A percentile compares a stretch with the other conserved stretches of the same genome.
phyloP scores from a whole-genome alignment of 805 yeast genomes.

The Candida germanica region DNA sequence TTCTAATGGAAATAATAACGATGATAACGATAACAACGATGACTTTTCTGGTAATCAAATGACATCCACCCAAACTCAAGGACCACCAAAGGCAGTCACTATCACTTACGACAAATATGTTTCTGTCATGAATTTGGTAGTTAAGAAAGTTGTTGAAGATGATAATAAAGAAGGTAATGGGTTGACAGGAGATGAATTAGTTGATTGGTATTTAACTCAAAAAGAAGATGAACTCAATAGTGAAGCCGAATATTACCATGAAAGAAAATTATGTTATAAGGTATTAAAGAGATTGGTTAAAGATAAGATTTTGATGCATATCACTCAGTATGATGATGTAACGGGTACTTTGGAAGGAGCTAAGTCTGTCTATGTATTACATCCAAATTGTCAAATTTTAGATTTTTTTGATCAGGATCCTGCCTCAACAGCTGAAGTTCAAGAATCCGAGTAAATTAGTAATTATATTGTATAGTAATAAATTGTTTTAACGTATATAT shows the following conservation, averaged over 20 bases:
- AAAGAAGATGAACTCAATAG: conserved; percentile 67
- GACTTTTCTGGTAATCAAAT: too few relatives aligned
- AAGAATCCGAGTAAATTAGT: conserved; percentile 4
- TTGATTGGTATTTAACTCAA: conserved; percentile 77
- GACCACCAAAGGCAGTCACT: conserved; percentile 27
- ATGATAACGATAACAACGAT: conserved; percentile 14
- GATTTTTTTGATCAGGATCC: conserved; percentile 52
- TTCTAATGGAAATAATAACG: conserved; percentile 9
- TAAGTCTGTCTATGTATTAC: conserved; percentile 43
- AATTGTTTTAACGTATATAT: conserved; percentile 1
- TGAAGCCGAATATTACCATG: conserved; percentile 68
- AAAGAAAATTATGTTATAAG: conserved; percentile 68
- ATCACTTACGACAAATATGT: conserved; percentile 86
- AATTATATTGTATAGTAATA: conserved; percentile 2
- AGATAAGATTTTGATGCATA: conserved; percentile 74
- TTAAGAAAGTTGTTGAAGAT: conserved; percentile 57
- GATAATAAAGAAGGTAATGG: conserved; percentile 55
- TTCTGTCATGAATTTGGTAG: conserved; percentile 75
- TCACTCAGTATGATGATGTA: conserved; percentile 30
- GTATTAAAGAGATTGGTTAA: conserved; percentile 80
- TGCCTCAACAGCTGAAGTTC: conserved; percentile 6
- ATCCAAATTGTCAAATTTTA: conserved; percentile 81
- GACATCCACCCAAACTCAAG: conserved; percentile 2
- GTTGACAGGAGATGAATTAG: conserved; percentile 61
- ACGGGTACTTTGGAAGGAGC: conserved; percentile 7